phyloP scores from a whole-genome alignment of 2,329 filamentous ascomycete species.

The Colletotrichum caudatum region DNA sequence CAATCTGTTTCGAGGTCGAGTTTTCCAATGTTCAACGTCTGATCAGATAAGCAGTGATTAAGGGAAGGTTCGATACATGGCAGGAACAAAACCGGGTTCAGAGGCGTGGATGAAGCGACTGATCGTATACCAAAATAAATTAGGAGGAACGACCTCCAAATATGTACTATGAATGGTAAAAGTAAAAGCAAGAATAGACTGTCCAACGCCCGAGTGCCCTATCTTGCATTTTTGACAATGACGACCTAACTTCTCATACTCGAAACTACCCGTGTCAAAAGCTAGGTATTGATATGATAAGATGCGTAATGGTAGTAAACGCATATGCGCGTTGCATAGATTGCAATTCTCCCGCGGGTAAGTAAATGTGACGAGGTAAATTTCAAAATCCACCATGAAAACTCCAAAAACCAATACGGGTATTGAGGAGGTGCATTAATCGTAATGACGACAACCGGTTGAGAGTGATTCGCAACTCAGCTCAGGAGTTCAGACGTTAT shows the following conservation, averaged over 20 bases:
- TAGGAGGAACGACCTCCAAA: conserved; percentile 23
- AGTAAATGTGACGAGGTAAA: conserved; percentile 24
- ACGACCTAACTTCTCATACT: conserved; percentile 17
- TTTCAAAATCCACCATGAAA: conserved; percentile 8
- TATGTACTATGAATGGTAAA: conserved; percentile 31
- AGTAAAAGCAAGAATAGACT: not conserved
- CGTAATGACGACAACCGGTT: conserved; percentile 37
- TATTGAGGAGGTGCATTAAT: conserved; percentile 41
- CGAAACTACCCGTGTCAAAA: conserved; percentile 5
- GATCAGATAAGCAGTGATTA: rapidly evolving
- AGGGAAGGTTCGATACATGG: too few relatives aligned
- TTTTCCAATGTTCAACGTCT: too few relatives aligned
- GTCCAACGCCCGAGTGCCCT: conserved; percentile 21
- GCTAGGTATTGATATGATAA: conserved; percentile 20
- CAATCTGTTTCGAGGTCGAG: not conserved
- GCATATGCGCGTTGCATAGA: conserved; percentile 23
- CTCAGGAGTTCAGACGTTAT: conserved; percentile 74
- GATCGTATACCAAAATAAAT: conserved; percentile 12
- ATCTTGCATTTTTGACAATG: conserved; percentile 5
- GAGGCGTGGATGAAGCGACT: not conserved
- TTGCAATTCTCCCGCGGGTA: conserved; percentile 17
- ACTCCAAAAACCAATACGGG: conserved; percentile 39
- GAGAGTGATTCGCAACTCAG: conserved; percentile 18
- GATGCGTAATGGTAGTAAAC: conserved; percentile 16
- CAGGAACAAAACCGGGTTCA: not conserved